These are phyloP conservation scores for Croton laevigatus DNA, from an alignment of 441 rosid species.

Conservation along the genomic window DNA sequence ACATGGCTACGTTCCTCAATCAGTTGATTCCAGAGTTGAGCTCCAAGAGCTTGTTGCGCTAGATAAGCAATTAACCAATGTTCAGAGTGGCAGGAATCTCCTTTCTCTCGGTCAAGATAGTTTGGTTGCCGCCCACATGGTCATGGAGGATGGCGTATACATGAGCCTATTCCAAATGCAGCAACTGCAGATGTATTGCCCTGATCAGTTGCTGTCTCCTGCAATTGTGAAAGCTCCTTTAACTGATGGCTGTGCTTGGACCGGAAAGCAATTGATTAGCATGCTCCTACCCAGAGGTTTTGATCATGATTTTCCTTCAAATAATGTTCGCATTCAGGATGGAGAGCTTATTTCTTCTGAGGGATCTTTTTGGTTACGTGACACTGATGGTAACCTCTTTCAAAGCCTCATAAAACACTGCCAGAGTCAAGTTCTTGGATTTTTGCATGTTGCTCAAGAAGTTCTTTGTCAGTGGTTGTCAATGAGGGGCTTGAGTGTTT, in stretches of 20 bases:
- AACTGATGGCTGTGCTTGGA: slow-evolving; percentile 51
- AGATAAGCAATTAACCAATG: slow-evolving; percentile 68
- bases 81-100: slow-evolving; percentile 78
- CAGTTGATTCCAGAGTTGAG: slow-evolving; percentile 71
- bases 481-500: slow-evolving; percentile 80
- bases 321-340: slow-evolving; percentile 46
- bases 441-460: slow-evolving; percentile 68
- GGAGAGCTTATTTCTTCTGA: slow-evolving; percentile 73
- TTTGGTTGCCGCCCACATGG: slow-evolving; percentile 70
- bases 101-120: slow-evolving; percentile 87
- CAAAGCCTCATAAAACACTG: slow-evolving; percentile 57
- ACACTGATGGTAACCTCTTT: slow-evolving; percentile 66
- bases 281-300: slow-evolving; percentile 74
- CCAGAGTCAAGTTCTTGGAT: slow-evolving; percentile 51
- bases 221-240: slow-evolving; percentile 55
- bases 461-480: slow-evolving; percentile 90
- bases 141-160: slow-evolving; percentile 51
- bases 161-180: slow-evolving; percentile 61
- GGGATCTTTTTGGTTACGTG: slow-evolving; percentile 81
- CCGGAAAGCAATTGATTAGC: slow-evolving; percentile 84
- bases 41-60: slow-evolving; percentile 82
- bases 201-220: slow-evolving; percentile 38
- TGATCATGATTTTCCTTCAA: slow-evolving; percentile 47
- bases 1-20: slow-evolving; percentile 94
- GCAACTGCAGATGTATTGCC: slow-evolving; percentile 81